phyloP scores from a whole-genome alignment of 140 eudicot genomes.

The Anethum foeniculum region DNA sequence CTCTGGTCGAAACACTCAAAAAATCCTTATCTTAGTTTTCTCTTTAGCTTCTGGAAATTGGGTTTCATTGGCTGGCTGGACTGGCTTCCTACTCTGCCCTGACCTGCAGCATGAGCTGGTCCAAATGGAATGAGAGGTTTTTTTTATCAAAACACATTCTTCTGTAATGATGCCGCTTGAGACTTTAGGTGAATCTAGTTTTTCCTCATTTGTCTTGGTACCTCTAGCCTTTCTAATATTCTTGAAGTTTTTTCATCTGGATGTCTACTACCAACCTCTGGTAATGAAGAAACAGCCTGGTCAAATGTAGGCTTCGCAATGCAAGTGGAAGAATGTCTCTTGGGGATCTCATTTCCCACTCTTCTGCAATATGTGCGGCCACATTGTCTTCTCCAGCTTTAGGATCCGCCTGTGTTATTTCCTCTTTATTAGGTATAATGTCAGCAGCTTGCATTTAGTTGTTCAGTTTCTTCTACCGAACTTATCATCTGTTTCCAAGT shows the following conservation, averaged over 20 bases:
- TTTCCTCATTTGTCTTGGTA: constrained; percentile 71
- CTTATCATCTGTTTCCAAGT: background rate
- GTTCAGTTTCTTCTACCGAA: background rate
- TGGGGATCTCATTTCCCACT: constrained; percentile 36
- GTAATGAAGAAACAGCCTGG: constrained; percentile 22
- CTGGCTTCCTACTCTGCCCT: constrained; percentile 26
- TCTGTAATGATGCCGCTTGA: constrained; percentile 29
- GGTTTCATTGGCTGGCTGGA: constrained; percentile 58
- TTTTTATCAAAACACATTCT: constrained; percentile 9
- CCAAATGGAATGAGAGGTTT: constrained; percentile 59
- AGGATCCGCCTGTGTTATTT: constrained; percentile 22
- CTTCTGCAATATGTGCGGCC: constrained; percentile 43
- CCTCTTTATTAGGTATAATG: background rate
- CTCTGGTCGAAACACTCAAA: background rate
- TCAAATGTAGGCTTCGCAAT: constrained; percentile 32
- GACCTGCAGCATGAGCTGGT: constrained; percentile 34
- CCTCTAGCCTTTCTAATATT: constrained; percentile 77
- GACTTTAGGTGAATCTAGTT: constrained; percentile 36
- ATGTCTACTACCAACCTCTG: constrained; percentile 37
- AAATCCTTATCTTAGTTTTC: constrained; percentile 36
- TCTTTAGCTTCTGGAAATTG: constrained; percentile 56
- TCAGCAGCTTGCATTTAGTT: background rate
- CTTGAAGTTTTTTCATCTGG: constrained; percentile 74
- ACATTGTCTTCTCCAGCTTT: constrained; percentile 31
- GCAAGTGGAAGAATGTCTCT: constrained; percentile 39